phyloP scores from a whole-genome alignment of 208 protist genomes.

The Crithidia thermophila region DNA sequence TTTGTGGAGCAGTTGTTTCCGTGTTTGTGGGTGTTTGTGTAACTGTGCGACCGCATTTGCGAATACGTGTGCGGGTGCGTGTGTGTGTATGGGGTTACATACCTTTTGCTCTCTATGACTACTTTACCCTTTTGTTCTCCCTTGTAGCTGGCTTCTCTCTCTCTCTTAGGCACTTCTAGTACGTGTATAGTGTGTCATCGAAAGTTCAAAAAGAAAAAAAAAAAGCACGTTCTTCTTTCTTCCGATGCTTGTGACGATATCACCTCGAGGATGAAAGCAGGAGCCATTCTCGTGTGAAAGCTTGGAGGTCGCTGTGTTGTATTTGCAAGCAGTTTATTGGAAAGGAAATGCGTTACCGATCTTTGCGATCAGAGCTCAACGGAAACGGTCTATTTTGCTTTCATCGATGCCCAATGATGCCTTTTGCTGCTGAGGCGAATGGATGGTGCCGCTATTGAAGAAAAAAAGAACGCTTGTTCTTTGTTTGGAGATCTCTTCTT shows the following conservation, averaged over 20 bases:
- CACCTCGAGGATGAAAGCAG: no score
- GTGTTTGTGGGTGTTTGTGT: not conserved
- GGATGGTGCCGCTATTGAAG: not conserved
- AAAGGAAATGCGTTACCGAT: no score
- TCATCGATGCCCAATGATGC: no score
- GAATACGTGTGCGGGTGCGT: not conserved
- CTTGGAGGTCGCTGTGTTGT: no score
- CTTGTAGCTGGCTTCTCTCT: constrained; percentile 17
- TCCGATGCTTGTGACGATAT: no score
- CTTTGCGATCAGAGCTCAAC: no score
- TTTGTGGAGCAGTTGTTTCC: not conserved
- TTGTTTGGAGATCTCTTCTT: not conserved
- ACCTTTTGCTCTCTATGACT: constrained; percentile 1
- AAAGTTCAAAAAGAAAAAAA: constrained; percentile 15
- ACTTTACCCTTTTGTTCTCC: not conserved
- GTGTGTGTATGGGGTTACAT: not conserved
- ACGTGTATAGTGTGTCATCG: not conserved
- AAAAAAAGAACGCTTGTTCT: not conserved
- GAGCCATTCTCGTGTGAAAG: no score
- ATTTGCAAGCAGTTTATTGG: no score
- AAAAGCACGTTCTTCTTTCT: no score
- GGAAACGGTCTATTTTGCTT: no score
- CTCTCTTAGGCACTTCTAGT: constrained; percentile 10
- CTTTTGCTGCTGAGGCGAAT: no score
- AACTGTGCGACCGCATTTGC: not conserved